A percentile compares a stretch with the other conserved stretches of the same genome.
These are phyloP conservation scores for Cadophora sp. DNA, from an alignment of 2,329 filamentous ascomycete genomes.

Conservation along the genomic window DNA sequence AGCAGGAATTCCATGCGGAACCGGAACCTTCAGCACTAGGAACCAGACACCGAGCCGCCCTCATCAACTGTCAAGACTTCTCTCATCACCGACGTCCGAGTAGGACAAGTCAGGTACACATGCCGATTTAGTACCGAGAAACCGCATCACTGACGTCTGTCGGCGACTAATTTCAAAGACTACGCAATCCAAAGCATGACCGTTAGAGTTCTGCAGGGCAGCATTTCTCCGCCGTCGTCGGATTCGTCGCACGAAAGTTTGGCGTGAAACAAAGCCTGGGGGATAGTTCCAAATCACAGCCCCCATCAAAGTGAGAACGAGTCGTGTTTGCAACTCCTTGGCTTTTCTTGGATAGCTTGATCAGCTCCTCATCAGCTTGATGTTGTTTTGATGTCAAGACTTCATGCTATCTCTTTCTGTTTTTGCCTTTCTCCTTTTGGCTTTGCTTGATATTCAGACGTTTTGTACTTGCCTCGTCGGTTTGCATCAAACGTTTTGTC, in stretches of 20 bases:
- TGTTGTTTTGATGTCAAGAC: too few species aligned
- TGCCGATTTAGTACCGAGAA: too few species aligned
- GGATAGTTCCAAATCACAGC: not conserved
- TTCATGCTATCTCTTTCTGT: not conserved
- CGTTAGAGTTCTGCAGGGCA: not conserved
- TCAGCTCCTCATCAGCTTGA: too few species aligned
- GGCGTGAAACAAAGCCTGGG: conserved; percentile 10
- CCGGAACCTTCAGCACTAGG: too few species aligned
- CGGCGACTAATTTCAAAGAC: too few species aligned
- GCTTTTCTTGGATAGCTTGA: not conserved
- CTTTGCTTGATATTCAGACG: not conserved
- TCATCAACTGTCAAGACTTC: too few species aligned
- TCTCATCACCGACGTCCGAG: too few species aligned
- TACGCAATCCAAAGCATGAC: not conserved
- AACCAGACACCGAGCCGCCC: too few species aligned
- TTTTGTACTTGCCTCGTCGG: not conserved
- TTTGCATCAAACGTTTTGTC: not conserved
- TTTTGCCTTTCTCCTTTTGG: not conserved
- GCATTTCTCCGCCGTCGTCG: not conserved
- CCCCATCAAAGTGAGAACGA: not conserved
- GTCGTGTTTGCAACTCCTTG: conserved; percentile 3
- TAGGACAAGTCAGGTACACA: too few species aligned
- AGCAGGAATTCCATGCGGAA: too few species aligned
- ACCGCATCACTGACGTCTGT: too few species aligned
- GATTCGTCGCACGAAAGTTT: conserved; percentile 4